Percentiles rank a stretch among this genome's conserved stretches.
phyloP scores from a whole-genome alignment of 371 early-diverging fungal species.

The Cladochytrium tenue region DNA sequence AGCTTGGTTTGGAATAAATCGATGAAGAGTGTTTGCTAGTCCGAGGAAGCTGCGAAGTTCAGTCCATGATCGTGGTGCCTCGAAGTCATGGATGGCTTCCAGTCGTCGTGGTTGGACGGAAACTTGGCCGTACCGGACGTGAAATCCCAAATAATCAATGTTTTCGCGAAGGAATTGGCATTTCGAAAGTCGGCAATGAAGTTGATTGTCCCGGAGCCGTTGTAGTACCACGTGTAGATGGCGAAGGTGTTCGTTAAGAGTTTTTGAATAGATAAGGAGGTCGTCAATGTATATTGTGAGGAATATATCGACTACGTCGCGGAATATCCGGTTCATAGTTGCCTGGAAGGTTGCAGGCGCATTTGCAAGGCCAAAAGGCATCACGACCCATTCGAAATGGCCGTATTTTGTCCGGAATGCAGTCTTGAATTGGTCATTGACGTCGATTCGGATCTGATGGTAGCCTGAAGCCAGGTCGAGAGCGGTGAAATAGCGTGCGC shows the following conservation, averaged over 20 bases:
- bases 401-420: conserved; percentile 39
- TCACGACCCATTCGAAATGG: conserved; percentile 34
- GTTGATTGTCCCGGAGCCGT: conserved; percentile 25
- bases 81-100: conserved; percentile 41
- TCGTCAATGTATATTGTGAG: conserved; percentile 1
- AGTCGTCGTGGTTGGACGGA: conserved; percentile 34
- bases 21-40: conserved; percentile 50
- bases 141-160: background rate
- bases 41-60: conserved; percentile 57
- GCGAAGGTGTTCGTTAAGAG: conserved; percentile 32
- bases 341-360: conserved; percentile 47
- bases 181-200: conserved; percentile 33
- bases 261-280: conserved; percentile 41
- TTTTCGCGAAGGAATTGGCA: background rate
- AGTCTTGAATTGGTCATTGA: conserved; percentile 15
- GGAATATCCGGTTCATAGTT: conserved; percentile 44
- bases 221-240: conserved; percentile 28
- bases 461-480: conserved; percentile 19
- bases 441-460: conserved; percentile 14
- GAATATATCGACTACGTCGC: conserved; percentile 10
- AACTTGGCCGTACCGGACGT: conserved; percentile 14
- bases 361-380: conserved; percentile 3
- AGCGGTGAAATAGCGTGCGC: conserved; percentile 5
- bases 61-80: conserved; percentile 27
- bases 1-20: conserved; percentile 49